A percentile compares a stretch with the other conserved stretches of the same genome.
Conservation (phyloP, 495 filamentous ascomycete species). For the Talaromyces wortmannii region DNA sequence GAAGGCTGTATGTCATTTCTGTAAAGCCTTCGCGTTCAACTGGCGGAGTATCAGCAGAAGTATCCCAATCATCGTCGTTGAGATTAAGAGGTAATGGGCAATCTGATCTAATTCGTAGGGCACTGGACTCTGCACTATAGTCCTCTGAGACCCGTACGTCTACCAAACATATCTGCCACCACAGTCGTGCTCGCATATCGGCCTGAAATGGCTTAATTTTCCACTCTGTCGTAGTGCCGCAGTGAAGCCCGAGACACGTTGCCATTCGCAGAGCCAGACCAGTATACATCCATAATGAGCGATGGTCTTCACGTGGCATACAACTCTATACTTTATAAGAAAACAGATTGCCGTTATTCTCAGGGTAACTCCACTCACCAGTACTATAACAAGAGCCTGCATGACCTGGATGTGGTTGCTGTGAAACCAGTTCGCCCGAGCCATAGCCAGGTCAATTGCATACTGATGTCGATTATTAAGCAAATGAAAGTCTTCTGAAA, state of each 20-base stretch:
- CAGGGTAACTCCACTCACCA: neutral
- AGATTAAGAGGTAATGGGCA: neutral
- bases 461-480: neutral
- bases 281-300: neutral
- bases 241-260: neutral
- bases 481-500: neutral
- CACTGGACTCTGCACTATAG: neutral
- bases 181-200: neutral
- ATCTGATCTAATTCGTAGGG: neutral
- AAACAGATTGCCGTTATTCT: neutral
- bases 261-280: neutral
- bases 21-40: neutral
- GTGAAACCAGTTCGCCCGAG: neutral
- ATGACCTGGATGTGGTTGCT: neutral
- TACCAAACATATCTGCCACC: neutral
- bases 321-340: neutral
- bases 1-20: neutral
- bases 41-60: neutral
- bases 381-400: neutral
- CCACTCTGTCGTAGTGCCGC: neutral
- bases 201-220: neutral
- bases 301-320: neutral
- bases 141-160: neutral
- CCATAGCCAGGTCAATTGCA: neutral
- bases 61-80: neutral